Base-by-base conservation (phyloP, 371 early-diverging fungal genomes). In the Lichtheimia corymbifera region DNA sequence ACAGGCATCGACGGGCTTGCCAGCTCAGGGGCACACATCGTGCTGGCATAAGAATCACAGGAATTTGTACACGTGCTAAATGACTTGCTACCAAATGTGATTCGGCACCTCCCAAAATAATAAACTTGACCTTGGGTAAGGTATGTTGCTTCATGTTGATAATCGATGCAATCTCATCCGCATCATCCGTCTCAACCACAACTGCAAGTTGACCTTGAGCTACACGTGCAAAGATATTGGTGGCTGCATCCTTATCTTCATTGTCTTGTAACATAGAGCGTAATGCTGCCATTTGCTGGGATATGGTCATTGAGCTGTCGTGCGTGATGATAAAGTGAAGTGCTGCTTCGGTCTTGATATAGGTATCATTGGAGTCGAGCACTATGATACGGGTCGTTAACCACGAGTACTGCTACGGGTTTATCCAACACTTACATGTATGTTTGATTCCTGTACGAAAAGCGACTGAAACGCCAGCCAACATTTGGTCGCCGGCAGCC, bases 21-120 rank as follows among this genome's bases (percentile, higher is more conserved):
- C 89, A 93, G 1, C 68, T 65, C 13, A 47, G 50, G 1, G 91
- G 88, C 3, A 73, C 79, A 76, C 91, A 91, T 17, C 89, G 83
- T 17, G 88, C 83, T 13, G 90, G 90, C 18, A 65, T 67, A 49
- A 93, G 69, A 25, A 93, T 66, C 4, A 92, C 90, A 17, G 88
- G 81, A 9, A 88, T 77, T 12, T 83, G 61, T 4, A 73, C 60
- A 13, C 76, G 64, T 18, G 76, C 77, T 12, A 91, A 64, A 56
- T 86, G 76, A 4, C 75, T 74, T 0, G 89, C 90, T 0, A 90
- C 84, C 4, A 83, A 62, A 76, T 87, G 82, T 6, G 93, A 86
- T 67, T 93, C 94, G 13, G 83, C 75, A 7, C 88, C 92, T 27
- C 93, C 90, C 14, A 80, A 56, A 50, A 89, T 70, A 7, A 84